phyloP scores from a whole-genome alignment of 345 rosid species.

The thale cress (Arabidopsis thaliana) region DNA sequence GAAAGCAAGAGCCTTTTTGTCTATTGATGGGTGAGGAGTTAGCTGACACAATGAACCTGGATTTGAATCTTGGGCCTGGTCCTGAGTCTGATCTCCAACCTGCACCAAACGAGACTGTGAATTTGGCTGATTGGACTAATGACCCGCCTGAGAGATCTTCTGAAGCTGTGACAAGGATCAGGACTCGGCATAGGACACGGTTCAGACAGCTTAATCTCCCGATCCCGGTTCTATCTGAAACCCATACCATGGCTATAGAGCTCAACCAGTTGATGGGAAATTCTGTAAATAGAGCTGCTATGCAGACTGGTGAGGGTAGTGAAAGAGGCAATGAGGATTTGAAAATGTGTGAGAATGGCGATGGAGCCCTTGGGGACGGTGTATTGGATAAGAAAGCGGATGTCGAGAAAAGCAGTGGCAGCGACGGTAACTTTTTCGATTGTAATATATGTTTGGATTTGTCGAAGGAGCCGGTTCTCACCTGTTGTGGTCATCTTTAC shows the following conservation, averaged over 20 bases:
- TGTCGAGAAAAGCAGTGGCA: constrained; percentile 58
- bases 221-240: constrained; percentile 47
- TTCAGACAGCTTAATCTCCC: constrained; percentile 59
- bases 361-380: constrained; percentile 61
- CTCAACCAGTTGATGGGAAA: constrained; percentile 61
- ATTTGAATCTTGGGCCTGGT: constrained; percentile 90
- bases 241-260: constrained; percentile 61
- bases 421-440: constrained; percentile 77
- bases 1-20: constrained; percentile 35
- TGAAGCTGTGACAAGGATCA: constrained; percentile 62
- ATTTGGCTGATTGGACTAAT: constrained; percentile 67
- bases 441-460: constrained; percentile 88
- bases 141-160: constrained; percentile 58
- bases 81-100: constrained; percentile 62
- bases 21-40: constrained; percentile 70
- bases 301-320: constrained; percentile 94
- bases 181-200: constrained; percentile 57
- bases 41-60: constrained; percentile 90
- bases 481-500: constrained; percentile 93
- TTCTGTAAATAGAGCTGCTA: constrained; percentile 50
- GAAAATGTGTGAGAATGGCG: constrained; percentile 74
- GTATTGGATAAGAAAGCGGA: constrained; percentile 59
- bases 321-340: constrained; percentile 71
- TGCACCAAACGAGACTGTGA: constrained; percentile 52
- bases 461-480: constrained; percentile 86